These are phyloP conservation scores for Leccinum laetum DNA, from an alignment of 1,284 basidiomycete species.

Conservation along the genomic window DNA sequence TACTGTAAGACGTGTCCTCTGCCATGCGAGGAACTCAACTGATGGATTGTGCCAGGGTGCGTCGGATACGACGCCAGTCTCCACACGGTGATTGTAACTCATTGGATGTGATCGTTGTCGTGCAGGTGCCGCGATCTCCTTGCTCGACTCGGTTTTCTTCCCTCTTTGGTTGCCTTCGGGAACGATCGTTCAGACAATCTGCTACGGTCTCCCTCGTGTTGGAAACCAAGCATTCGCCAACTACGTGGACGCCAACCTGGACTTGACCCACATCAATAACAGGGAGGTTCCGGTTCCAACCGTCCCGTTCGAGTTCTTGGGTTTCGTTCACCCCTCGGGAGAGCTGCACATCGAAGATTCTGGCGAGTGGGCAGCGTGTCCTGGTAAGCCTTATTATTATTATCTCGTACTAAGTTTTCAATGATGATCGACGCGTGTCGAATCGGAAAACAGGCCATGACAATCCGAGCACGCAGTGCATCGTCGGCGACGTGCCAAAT, in stretches of 20 bases:
- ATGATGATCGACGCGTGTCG: background rate
- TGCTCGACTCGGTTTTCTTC: constrained; percentile 48
- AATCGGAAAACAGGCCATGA: constrained; percentile 47
- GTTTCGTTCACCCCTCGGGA: constrained; percentile 55
- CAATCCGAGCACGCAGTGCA: constrained; percentile 51
- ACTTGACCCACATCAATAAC: constrained; percentile 54
- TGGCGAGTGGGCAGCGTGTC: constrained; percentile 47
- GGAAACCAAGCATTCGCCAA: constrained; percentile 65
- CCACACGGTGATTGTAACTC: constrained; percentile 32
- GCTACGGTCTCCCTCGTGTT: constrained; percentile 63
- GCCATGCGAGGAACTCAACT: background rate
- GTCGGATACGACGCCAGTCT: constrained; percentile 37
- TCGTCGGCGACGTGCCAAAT: constrained; percentile 46
- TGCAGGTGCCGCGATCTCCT: constrained; percentile 49
- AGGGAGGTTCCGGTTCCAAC: constrained; percentile 50
- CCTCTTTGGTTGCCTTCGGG: constrained; percentile 36
- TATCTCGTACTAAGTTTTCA: background rate
- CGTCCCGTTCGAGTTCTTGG: constrained; percentile 49
- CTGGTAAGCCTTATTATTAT: constrained; percentile 31
- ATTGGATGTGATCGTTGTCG: background rate
- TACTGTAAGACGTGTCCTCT: constrained; percentile 37
- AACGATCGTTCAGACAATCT: constrained; percentile 36
- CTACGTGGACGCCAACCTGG: constrained; percentile 52
- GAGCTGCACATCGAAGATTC: constrained; percentile 58
- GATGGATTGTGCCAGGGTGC: constrained; percentile 30